Base-by-base conservation (phyloP, 441 rosid genomes). In the Pelargonium australe region DNA sequence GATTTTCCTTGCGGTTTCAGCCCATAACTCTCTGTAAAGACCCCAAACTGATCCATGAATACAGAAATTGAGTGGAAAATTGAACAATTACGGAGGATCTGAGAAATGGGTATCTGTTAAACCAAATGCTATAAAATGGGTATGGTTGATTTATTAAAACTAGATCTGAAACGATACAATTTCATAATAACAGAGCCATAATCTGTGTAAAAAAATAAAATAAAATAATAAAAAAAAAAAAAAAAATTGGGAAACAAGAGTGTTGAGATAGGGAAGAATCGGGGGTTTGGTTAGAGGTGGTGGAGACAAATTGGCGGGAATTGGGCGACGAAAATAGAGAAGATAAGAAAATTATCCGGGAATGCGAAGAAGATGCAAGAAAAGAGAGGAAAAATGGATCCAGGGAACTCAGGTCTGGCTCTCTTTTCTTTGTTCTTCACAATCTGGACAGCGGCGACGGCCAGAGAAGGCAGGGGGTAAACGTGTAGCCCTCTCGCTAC, bases 1-100 rank as follows among this genome's bases (percentile, higher is more conserved):
- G 96, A 86, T 84, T 89, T 91, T 0, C 95, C 95, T 75, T 89
- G 97, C 2, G 90, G 89, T 70, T 91, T 94, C 11, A 94, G 72
- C 68, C 99, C 95, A 53, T 75, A 91, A 11, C 87, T 83, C 82
- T 91, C 90, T 61, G 99, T 91, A n/a, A 91, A 80, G 19, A 86
- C 89, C 45, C 94, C 91, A 65, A 94, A 91, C 66, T 87, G 89
- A 63, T 94, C 99, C 98, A 93, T 89, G 0, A 1, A 65, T 5
- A 16, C 47, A 55, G 23, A 55, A 55, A 55, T 14, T 14, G 61
- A 55, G 10, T 5, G 23, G 7, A 53, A 41, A 41, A 41, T 5
- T 41, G 44, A 41, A 8, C 44, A 5, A 41, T 41, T 5, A 53
- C 5, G 7, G 60, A 53, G 61, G 61, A 55, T 55, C 61, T 55